A percentile compares a stretch with the other conserved stretches of the same genome.
phyloP scores from a whole-genome alignment of 768 basidiomycete genomes.

The Exidia glandulosa region DNA sequence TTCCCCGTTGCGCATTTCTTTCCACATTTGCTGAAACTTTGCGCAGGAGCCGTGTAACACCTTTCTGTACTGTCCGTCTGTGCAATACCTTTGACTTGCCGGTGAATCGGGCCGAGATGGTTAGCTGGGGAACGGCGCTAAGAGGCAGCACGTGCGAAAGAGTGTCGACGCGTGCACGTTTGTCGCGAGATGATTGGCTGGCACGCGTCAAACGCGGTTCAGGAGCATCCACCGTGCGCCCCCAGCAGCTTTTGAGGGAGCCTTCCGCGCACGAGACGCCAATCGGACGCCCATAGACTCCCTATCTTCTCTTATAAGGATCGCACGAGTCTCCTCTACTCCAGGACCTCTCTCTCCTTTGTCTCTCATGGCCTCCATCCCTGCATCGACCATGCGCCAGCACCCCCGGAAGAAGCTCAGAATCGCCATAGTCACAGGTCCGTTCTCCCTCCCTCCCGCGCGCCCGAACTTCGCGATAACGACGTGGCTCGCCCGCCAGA shows the following conservation, averaged over 20 bases:
- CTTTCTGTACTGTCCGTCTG: neutral
- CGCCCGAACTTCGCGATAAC: neutral
- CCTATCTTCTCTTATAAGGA: neutral
- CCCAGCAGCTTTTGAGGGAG: neutral
- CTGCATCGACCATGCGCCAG: neutral
- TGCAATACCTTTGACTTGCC: neutral
- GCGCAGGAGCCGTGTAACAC: neutral
- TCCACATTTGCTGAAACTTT: neutral
- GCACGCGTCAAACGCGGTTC: neutral
- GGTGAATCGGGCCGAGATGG: neutral
- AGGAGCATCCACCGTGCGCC: neutral
- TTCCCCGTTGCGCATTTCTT: neutral
- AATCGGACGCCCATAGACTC: neutral
- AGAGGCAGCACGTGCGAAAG: neutral
- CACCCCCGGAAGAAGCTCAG: neutral
- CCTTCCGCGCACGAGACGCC: neutral
- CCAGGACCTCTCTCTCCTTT: neutral
- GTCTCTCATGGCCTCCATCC: neutral
- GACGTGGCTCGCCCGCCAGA: conserved; percentile 19
- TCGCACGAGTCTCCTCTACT: no score
- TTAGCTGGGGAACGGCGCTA: neutral
- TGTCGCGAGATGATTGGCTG: neutral
- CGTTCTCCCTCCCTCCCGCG: neutral
- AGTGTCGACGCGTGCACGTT: neutral
- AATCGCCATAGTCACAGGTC: neutral